These are phyloP conservation scores for Xylaria sp. DNA, from an alignment of 2,329 filamentous ascomycete species.

Conservation along the genomic window DNA sequence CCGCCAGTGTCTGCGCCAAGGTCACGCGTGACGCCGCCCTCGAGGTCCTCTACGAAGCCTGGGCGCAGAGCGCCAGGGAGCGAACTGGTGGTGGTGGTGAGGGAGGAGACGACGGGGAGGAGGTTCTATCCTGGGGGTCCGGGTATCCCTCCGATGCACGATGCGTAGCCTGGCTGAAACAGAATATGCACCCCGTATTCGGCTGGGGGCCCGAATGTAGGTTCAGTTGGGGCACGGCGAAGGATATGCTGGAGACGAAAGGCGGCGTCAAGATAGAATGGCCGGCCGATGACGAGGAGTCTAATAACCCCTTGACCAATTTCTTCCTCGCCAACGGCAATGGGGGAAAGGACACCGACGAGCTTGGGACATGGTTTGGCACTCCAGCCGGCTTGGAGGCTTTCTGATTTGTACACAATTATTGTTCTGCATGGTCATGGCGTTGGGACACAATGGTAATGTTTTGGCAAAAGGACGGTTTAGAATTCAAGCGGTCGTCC, in stretches of 20 bases:
- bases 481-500: conserved; percentile 28
- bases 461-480: conserved; percentile 29
- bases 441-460: conserved; percentile 37
- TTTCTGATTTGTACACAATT: conserved; percentile 62
- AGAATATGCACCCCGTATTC: conserved; percentile 91
- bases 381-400: conserved; percentile 74
- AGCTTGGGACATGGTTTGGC: conserved; percentile 86
- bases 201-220: conserved; percentile 94
- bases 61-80: conserved; percentile 49
- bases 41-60: conserved; percentile 76
- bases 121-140: conserved; percentile 78
- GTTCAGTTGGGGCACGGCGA: conserved; percentile 95
- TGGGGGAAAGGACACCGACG: conserved; percentile 63
- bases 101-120: conserved; percentile 46
- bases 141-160: conserved; percentile 91
- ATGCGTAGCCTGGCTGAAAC: conserved; percentile 82
- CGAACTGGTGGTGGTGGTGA: conserved; percentile 35
- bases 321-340: conserved; percentile 67
- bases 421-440: conserved; percentile 40
- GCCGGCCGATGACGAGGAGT: conserved; percentile 78
- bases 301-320: conserved; percentile 76
- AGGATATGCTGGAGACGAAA: conserved; percentile 89
- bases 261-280: conserved; percentile 81
- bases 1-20: conserved; percentile 94
- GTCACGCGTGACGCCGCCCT: conserved; percentile 92